Base-by-base conservation (phyloP, 2,329 filamentous ascomycete species). In the Nemania diffusa region DNA sequence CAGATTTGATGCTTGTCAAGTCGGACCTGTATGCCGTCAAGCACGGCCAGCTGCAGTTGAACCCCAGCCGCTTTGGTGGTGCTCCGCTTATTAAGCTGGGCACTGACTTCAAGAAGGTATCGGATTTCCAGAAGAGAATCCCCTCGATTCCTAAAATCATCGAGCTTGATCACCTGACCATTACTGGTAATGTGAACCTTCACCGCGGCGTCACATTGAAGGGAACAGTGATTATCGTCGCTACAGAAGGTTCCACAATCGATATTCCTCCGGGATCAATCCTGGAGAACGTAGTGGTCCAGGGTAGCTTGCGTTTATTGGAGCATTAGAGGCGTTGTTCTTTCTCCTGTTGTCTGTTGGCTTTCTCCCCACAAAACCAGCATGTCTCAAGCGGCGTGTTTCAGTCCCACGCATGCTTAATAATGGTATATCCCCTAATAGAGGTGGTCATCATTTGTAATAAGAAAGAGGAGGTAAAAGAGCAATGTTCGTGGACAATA, bases 81-180 rank as follows among this genome's bases (percentile, higher is more conserved):
- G 95, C 96, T 56, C 96, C 96, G 64, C 88, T 99, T 74, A 99
- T 99, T 88, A 99, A 99, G 91, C 92, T 99, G 62, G 96, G 96
- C 76, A 90, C 90, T 78, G 96, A 99, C 87, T 99, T 99, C 90
- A 99, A 99, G 92, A 99, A 99, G 90, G 96, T 99, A 44, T 98
- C 95, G 1, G 96, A 94, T 85, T 97, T 97, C 88, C 91, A 94
- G 84, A 91, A 93, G 82, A 91, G 91, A 79, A 94, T 97, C 74
- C 87, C 91, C 11, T 93, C 91, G 71, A 97, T 97, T 76, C 93
- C 93, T 78, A 94, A 93, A 87, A 94, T 97, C 75, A 89, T 96
- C 73, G 93, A 97, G 85, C 88, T 96, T 56, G 93, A 97, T 78
- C 96, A 99, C 80, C 88, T 99, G 67, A 99, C 96, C 78, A 97